Base-by-base conservation (phyloP, 371 early-diverging fungal species). In the Mucor sp. region DNA sequence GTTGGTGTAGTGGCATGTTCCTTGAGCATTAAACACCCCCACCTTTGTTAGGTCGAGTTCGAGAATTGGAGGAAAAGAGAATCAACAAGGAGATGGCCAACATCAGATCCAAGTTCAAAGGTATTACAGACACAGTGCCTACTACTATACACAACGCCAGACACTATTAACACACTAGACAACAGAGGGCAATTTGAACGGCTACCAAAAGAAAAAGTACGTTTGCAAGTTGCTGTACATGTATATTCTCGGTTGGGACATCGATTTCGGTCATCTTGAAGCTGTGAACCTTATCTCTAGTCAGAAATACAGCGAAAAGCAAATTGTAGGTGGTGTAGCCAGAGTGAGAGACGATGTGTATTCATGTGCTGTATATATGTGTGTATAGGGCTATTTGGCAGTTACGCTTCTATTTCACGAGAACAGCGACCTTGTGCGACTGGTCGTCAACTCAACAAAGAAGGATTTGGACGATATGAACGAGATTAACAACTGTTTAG, bases 51-150 rank as follows among this genome's bases (percentile, higher is more conserved):
- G 98, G 98, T 78, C 93, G 97, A 50, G 94, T 96, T 44, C 87
- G 94, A 55, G 99, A 98, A 71, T 86, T 94, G 59, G 99, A 99
- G 75, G 97, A 97, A 78, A 95, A 96, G 80, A 85, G 99, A 59
- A 94, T 99, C 69, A 98, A 99, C 84, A 98, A 97, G 76, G 99
- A 99, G 83, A 88, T 99, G 87, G 97, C 98, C 67, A 97, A 99
- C 82, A 98, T 98, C 71, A 88, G 99, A 17, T 84, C 94, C 17
- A 98, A 99, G 80, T 99, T 99, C 83, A 97, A 96, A 88, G 96
- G 97, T 96, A 75, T 60, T 14, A 17, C 28, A 4, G 33, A n/a
- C 19, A 19, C 12, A 27, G 1, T 25, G 30, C 32, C 8, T 6
- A 55, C 33, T 55, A 2, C 41, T 41, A 2, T 39, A 15, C 17